A percentile compares a stretch with the other conserved stretches of the same genome.
These are phyloP conservation scores for Kodamaea neixiangensis DNA, from an alignment of 805 yeast genomes.

Conservation along the genomic window DNA sequence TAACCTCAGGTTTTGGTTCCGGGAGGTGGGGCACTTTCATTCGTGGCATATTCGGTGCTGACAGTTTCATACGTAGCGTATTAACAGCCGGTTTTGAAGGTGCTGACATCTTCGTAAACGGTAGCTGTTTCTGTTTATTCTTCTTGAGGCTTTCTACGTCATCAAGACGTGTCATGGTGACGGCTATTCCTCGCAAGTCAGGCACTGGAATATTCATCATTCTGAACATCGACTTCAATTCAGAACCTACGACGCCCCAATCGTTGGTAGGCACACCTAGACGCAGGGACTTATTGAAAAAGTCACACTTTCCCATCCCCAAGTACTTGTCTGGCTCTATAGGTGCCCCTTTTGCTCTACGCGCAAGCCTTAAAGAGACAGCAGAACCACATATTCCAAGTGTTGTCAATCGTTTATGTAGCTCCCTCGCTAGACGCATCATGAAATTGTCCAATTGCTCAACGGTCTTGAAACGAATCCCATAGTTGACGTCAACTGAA, in stretches of 20 bases:
- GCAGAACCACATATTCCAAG: slow-evolving; percentile 53
- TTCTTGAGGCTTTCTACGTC: slow-evolving; percentile 23
- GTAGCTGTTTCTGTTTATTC: slow-evolving; percentile 27
- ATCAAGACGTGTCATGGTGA: slow-evolving; percentile 64
- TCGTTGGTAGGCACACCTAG: slow-evolving; percentile 65
- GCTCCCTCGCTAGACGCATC: slow-evolving; percentile 56
- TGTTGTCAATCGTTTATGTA: slow-evolving; percentile 52
- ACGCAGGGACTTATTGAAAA: slow-evolving; percentile 55
- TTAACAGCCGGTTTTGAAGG: not conserved
- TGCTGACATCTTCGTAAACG: not conserved
- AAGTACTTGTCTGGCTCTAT: slow-evolving; percentile 72
- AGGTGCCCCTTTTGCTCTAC: slow-evolving; percentile 67
- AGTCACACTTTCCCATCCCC: slow-evolving; percentile 83
- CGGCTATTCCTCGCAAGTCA: slow-evolving; percentile 78
- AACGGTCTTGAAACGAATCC: slow-evolving; percentile 68
- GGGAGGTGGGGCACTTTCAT: not conserved
- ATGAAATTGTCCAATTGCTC: slow-evolving; percentile 68
- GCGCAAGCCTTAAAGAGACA: slow-evolving; percentile 66
- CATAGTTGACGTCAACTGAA: slow-evolving; percentile 90
- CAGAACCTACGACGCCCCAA: slow-evolving; percentile 60
- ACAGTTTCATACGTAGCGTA: not conserved
- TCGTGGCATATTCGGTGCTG: not conserved
- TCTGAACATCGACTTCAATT: slow-evolving; percentile 57
- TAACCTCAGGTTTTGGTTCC: not conserved
- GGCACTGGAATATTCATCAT: slow-evolving; percentile 58